Percentiles rank a stretch among this genome's conserved stretches.
Evolutionary conservation across 306 rosid genomes (phyloP).

Genomic region (Cucurbita pepo): DNA sequence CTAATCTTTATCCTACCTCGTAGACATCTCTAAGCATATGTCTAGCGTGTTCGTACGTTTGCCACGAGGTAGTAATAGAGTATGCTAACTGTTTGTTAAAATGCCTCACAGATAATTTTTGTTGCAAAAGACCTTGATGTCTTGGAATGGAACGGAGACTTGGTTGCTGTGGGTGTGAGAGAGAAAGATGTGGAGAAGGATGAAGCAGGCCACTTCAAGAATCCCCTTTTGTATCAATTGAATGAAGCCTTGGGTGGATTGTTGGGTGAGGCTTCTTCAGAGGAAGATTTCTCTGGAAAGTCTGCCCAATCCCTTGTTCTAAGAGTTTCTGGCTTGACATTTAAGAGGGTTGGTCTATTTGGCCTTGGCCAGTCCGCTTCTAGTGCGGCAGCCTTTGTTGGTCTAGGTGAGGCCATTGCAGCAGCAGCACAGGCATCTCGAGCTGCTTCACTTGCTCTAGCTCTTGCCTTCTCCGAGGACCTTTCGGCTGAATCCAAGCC

Average conservation of each 20-base stretch:
- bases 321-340: conserved; percentile 60
- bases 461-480: conserved; percentile 64
- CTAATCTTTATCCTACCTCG: not conserved
- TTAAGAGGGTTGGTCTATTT: conserved; percentile 74
- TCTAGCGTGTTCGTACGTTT: not conserved
- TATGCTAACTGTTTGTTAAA: conserved; percentile 21
- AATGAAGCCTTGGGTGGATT: conserved; percentile 69
- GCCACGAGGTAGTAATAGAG: conserved; percentile 11
- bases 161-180: conserved; percentile 77
- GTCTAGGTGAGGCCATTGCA: conserved; percentile 77
- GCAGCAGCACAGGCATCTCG: conserved; percentile 61
- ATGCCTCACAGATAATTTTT: conserved; percentile 46
- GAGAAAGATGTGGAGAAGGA: conserved; percentile 61
- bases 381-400: conserved; percentile 28
- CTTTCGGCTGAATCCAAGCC: conserved; percentile 39
- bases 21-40: too few species aligned
- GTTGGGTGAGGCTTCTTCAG: conserved; percentile 67
- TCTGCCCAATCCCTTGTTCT: conserved; percentile 59
- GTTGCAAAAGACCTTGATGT: conserved; percentile 50
- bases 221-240: conserved; percentile 49
- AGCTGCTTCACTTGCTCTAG: conserved; percentile 49
- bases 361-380: conserved; percentile 73
- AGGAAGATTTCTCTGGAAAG: conserved; percentile 88
- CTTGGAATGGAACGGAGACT: conserved; percentile 82
- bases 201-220: conserved; percentile 41